Base-by-base conservation (phyloP, 305 asterid genomes). In the Petunia hybrid region DNA sequence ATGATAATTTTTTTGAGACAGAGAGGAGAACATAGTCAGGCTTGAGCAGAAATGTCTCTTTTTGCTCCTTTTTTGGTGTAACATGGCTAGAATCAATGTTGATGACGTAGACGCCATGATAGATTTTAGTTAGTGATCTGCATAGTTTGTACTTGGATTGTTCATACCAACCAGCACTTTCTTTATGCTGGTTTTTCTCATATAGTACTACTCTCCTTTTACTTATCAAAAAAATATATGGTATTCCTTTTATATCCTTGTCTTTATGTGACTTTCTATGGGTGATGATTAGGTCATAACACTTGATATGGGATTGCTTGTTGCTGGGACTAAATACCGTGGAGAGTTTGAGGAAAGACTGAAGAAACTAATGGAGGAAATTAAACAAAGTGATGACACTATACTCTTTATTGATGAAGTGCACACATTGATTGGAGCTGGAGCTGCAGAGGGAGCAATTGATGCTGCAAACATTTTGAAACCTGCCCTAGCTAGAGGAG, bases 391-490 rank as follows among this genome's bases (percentile, higher is more conserved):
- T 77, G 97, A 94, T 63, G 97, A 96, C 71, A 94, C 93, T 82
- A 94, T 96, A 55, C 97, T 96, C 79, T 96, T 96, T 79, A 96
- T 96, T 40, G 99, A 96, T 86, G 99, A 96, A 88, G 98, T 96
- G 82, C 99, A 94, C 90, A 96, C 99, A 6, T 89, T 96, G 86
- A 93, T 96, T 85, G 99, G 99, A 79, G 99, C 98, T 4, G 99
- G 99, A 85, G 99, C 99, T 81, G 99, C 98, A 31, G 99, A 94
- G 88, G 99, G 99, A 77, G 99, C 99, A 60, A 96, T 96, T 82
- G 98, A 94, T 86, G 99, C 99, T 61, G 99, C 98, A 60, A 96
- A 96, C 88, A 96, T 96, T 80, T 88, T 96, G 89, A 96, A 94
- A 86, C 98, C 98, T 81, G 98, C 99, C 66, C 90, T 96, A 68